phyloP scores from a whole-genome alignment of 371 early-diverging fungal genomes.

The Mortierella sp. region DNA sequence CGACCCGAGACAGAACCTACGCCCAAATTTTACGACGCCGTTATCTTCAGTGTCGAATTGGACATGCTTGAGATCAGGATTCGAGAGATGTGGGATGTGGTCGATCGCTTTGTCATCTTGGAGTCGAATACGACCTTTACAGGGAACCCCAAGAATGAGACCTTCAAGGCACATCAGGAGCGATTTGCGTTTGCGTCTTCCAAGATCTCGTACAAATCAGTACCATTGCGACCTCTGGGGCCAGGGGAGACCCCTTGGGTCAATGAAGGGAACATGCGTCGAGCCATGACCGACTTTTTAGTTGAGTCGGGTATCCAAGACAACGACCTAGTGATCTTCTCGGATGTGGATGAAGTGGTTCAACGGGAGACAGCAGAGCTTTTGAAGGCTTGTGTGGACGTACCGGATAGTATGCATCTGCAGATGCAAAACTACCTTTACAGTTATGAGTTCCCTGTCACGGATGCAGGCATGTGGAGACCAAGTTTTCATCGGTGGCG shows the following conservation, averaged over 20 bases:
- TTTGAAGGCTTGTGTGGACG: slow-evolving; percentile 53
- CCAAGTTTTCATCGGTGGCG: slow-evolving; percentile 55
- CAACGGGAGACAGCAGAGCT: slow-evolving; percentile 25
- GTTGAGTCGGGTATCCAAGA: slow-evolving; percentile 36
- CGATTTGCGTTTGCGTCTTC: slow-evolving; percentile 60
- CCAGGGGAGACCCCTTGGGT: slow-evolving; percentile 59
- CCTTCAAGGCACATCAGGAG: slow-evolving; percentile 52
- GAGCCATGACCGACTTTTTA: slow-evolving; percentile 55
- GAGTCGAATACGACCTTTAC: slow-evolving; percentile 21
- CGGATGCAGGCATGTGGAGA: slow-evolving; percentile 57
- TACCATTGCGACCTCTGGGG: slow-evolving; percentile 39
- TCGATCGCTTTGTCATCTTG: slow-evolving; percentile 20
- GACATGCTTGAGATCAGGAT: slow-evolving; percentile 32
- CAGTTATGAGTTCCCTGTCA: slow-evolving; percentile 60
- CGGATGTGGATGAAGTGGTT: slow-evolving; percentile 54
- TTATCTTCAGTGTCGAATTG: slow-evolving; percentile 26
- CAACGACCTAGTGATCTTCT: slow-evolving; percentile 42
- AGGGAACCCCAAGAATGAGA: slow-evolving; percentile 17
- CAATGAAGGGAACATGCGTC: slow-evolving; percentile 56
- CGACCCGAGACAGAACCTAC: slow-evolving; percentile 6
- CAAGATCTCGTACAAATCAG: slow-evolving; percentile 58
- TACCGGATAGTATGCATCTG: slow-evolving; percentile 58
- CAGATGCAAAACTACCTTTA: slow-evolving; percentile 62
- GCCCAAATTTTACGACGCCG: slow-evolving; percentile 37
- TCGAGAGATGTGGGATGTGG: slow-evolving; percentile 17